Percentiles rank a stretch among this genome's conserved stretches.
phyloP scores from a whole-genome alignment of 2,329 filamentous ascomycete species.

The Shiraia bambusicola region DNA sequence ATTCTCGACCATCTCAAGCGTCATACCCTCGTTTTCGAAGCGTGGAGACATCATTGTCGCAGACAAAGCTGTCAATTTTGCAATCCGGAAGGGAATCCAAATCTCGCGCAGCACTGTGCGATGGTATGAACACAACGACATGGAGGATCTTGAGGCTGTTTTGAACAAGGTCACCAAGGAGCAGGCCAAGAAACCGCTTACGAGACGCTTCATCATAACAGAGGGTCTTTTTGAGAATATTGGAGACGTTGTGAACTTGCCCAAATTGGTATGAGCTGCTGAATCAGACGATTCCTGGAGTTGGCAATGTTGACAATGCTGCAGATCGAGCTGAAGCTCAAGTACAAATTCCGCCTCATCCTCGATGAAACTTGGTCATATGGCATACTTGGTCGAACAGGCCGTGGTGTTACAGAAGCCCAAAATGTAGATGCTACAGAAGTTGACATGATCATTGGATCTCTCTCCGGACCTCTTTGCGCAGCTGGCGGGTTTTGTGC shows the following conservation, averaged over 20 bases:
- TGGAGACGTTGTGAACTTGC: constrained; percentile 81
- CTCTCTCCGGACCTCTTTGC: constrained; percentile 83
- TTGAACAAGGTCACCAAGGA: constrained; percentile 85
- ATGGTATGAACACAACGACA: constrained; percentile 96
- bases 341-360: constrained; percentile 97
- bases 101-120: constrained; percentile 86
- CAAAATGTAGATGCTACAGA: constrained; percentile 93
- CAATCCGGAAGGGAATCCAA: constrained; percentile 91
- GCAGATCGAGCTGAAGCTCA: constrained; percentile 85
- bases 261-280: constrained; percentile 67
- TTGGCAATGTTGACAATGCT: constrained; percentile 6
- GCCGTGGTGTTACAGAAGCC: constrained; percentile 88
- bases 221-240: constrained; percentile 91
- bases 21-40: constrained; percentile 96
- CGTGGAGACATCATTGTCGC: constrained; percentile 96
- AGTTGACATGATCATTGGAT: constrained; percentile 96
- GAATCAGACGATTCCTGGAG: not conserved
- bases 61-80: constrained; percentile 89
- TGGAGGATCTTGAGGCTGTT: constrained; percentile 86
- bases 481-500: constrained; percentile 96
- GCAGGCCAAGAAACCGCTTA: constrained; percentile 84
- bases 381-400: constrained; percentile 87
- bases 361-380: constrained; percentile 98
- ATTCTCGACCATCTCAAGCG: constrained; percentile 94
- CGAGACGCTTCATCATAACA: constrained; percentile 90